Percentiles rank a stretch among this genome's conserved stretches.
These are phyloP conservation scores for Hyphopichia pseudoburtonii DNA, from an alignment of 1,139 yeast species.

Conservation along the genomic window DNA sequence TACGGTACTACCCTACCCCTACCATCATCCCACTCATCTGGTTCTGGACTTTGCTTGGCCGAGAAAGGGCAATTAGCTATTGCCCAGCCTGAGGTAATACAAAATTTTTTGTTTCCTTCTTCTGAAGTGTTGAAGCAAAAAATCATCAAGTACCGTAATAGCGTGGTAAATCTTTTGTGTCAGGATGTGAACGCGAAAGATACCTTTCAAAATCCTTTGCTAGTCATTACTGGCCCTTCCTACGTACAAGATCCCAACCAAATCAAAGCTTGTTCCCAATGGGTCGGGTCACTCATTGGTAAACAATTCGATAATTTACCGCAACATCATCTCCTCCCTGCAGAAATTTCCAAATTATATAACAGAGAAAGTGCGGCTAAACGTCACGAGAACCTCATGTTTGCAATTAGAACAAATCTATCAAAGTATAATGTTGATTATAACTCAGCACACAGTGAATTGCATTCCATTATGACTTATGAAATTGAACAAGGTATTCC, in stretches of 20 bases:
- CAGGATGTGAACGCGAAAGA: conserved; percentile 7
- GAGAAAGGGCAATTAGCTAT: conserved; percentile 36
- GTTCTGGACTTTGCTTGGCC: conserved; percentile 22
- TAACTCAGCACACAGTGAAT: conserved; percentile 4
- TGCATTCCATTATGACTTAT: conserved; percentile 24
- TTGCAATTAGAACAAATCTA: conserved; percentile 33
- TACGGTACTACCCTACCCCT: conserved; percentile 18
- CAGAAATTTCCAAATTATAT: conserved; percentile 12
- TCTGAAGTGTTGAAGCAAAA: conserved; percentile 23
- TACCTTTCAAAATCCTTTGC: conserved; percentile 17
- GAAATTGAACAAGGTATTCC: conserved; percentile 43
- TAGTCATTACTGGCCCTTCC: conserved; percentile 43
- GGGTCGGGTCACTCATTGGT: conserved; percentile 31
- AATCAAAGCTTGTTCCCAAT: conserved; percentile 40
- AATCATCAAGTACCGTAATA: conserved; percentile 23
- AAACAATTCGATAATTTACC: conserved; percentile 11
- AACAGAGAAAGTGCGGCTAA: conserved; percentile 5
- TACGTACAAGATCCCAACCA: conserved; percentile 28
- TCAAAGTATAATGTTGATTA: conserved; percentile 23
- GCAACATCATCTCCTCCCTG: conserved; percentile 10
- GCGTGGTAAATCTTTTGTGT: conserved; percentile 14
- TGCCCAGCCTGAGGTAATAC: conserved; percentile 48
- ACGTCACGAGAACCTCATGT: conserved; percentile 14
- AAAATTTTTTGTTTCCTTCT: conserved; percentile 39
- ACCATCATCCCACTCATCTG: conserved; percentile 8